Percentiles rank a stretch among this genome's conserved stretches.
Evolutionary conservation across 441 rosid genomes (phyloP).

Genomic region (Melastoma candidum): DNA sequence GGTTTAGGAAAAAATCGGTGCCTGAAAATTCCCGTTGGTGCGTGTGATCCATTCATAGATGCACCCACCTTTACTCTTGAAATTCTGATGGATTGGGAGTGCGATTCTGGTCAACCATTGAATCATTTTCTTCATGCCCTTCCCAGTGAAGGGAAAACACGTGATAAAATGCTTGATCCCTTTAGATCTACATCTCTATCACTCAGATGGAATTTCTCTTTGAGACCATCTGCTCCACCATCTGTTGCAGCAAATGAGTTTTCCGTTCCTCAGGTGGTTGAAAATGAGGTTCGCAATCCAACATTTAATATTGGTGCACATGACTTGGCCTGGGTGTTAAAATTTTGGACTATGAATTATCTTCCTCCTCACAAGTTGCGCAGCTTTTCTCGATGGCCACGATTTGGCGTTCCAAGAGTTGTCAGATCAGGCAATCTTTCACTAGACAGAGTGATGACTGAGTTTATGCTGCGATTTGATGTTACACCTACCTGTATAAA

Average conservation of each 20-base stretch:
- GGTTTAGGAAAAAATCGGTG: conserved; percentile 60
- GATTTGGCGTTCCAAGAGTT: conserved; percentile 82
- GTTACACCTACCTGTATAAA: conserved; percentile 62
- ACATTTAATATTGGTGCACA: conserved; percentile 81
- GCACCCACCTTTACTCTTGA: conserved; percentile 75
- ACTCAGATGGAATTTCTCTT: conserved; percentile 78
- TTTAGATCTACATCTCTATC: conserved; percentile 95
- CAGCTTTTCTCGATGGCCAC: conserved; percentile 84
- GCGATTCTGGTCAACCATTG: conserved; percentile 85
- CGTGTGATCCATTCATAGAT: conserved; percentile 58
- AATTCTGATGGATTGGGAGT: conserved; percentile 92
- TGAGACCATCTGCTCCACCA: conserved; percentile 41
- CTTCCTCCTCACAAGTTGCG: conserved; percentile 96
- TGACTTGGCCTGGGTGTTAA: conserved; percentile 91
- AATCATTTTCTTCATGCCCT: conserved; percentile 91
- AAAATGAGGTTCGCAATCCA: conserved; percentile 33
- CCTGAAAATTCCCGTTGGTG: conserved; percentile 49
- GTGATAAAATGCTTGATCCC: conserved; percentile 85
- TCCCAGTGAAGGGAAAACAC: conserved; percentile 79
- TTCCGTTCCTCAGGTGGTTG: conserved; percentile 32
- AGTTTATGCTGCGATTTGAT: conserved; percentile 91
- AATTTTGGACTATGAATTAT: conserved; percentile 79
- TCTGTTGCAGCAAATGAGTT: conserved; percentile 23
- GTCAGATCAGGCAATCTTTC: conserved; percentile 88
- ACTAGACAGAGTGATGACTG: conserved; percentile 90